Conservation (phyloP, 2,329 filamentous ascomycete genomes). For the Tricladium varicosporioides region DNA sequence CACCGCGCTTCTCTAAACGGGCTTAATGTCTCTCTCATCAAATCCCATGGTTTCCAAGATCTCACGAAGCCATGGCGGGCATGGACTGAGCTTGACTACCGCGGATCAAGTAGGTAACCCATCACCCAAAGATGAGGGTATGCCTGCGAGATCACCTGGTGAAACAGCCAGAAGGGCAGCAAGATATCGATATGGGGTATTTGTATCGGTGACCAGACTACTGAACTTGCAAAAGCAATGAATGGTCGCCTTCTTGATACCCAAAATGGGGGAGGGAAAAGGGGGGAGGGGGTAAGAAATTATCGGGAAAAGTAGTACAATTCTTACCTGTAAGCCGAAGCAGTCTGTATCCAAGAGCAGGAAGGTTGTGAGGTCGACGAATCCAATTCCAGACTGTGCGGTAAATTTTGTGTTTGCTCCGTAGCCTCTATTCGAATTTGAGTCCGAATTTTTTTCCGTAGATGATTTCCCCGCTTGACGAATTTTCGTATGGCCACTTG, state of each 20-base stretch:
- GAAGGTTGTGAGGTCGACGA: constrained; percentile 80
- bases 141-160: constrained; percentile 29
- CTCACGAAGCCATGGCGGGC: constrained; percentile 48
- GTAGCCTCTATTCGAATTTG: constrained; percentile 69
- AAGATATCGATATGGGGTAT: constrained; percentile 55
- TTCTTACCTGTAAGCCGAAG: constrained; percentile 37
- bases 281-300: constrained; percentile 14
- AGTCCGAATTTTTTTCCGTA: constrained; percentile 21
- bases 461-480: constrained; percentile 13
- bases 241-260: constrained; percentile 64
- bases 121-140: constrained; percentile 38
- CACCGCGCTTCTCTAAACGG: not conserved
- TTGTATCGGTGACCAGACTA: constrained; percentile 68
- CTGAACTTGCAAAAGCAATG: constrained; percentile 41
- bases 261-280: constrained; percentile 29
- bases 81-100: constrained; percentile 40
- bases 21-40: constrained; percentile 45
- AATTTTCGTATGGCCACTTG: constrained; percentile 25
- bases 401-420: constrained; percentile 75
- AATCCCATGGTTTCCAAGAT: constrained; percentile 49
- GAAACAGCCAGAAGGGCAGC: constrained; percentile 28
- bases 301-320: no score
- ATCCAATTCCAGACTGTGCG: constrained; percentile 64
- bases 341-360: constrained; percentile 70
- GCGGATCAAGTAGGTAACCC: constrained; percentile 40